These are phyloP conservation scores for Diddensiella santjacobensis DNA, from an alignment of 805 yeast genomes.

Conservation along the genomic window DNA sequence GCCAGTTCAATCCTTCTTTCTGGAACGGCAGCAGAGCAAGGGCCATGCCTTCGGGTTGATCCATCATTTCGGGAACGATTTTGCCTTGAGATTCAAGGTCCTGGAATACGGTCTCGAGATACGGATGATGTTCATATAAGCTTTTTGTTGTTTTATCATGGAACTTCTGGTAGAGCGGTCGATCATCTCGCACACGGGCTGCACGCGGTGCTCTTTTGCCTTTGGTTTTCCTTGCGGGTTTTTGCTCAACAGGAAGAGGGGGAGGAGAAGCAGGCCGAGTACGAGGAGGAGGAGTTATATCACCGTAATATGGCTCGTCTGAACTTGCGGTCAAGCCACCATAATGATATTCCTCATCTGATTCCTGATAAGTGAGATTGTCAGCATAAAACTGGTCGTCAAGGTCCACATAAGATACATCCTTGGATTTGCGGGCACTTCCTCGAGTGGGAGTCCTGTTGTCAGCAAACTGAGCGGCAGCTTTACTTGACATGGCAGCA, in stretches of 20 bases:
- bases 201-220: not conserved
- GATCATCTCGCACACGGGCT: constrained; percentile 2
- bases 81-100: constrained; percentile 52
- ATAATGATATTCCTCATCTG: not conserved
- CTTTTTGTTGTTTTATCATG: constrained; percentile 60
- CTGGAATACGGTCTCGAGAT: constrained; percentile 67
- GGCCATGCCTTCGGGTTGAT: constrained; percentile 76
- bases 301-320: not conserved
- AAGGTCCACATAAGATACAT: not conserved
- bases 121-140: constrained; percentile 74
- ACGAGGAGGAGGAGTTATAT: not conserved
- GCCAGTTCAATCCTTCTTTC: constrained; percentile 89
- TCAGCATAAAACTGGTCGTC: not conserved
- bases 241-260: too few relatives aligned
- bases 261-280: too few relatives aligned
- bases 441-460: not conserved
- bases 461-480: not conserved
- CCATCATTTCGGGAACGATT: constrained; percentile 39
- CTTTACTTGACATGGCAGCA: not conserved
- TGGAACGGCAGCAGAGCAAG: constrained; percentile 83
- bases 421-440: not conserved
- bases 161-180: constrained; percentile 11
- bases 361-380: too few relatives aligned
- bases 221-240: not conserved
- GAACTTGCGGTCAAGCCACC: not conserved